Percentiles rank a stretch among this genome's conserved stretches.
These are phyloP conservation scores for Apiospora marii DNA, from an alignment of 2,329 filamentous ascomycete species.

Conservation along the genomic window DNA sequence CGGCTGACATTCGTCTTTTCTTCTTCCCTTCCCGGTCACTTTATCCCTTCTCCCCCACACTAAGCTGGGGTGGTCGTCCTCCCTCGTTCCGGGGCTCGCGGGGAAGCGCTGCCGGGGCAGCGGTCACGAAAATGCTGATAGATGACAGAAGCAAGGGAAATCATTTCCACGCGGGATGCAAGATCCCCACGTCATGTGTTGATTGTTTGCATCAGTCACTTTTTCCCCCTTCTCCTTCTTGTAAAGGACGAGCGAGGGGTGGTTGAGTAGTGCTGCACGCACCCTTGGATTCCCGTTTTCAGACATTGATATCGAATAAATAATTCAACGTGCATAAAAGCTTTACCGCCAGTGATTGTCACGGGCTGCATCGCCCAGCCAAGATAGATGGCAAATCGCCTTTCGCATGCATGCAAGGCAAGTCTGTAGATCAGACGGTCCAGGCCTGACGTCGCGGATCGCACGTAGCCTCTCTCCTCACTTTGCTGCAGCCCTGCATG, in stretches of 20 bases:
- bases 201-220: conserved; percentile 5
- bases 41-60: conserved; percentile 15
- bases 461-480: background rate
- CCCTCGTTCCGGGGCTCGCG: background rate
- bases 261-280: background rate
- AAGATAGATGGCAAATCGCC: background rate
- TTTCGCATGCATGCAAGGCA: conserved; percentile 1
- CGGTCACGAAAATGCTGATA: background rate
- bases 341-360: conserved; percentile 2
- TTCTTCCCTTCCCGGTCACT: background rate
- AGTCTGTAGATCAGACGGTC: conserved; percentile 3
- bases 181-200: conserved; percentile 15
- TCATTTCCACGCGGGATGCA: conserved; percentile 18
- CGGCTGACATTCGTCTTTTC: background rate
- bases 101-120: conserved; percentile 17
- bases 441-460: background rate
- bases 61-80: conserved; percentile 9
- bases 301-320: background rate
- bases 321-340: background rate
- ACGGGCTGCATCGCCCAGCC: background rate
- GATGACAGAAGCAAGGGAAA: conserved; percentile 13
- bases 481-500: conserved; percentile 7
- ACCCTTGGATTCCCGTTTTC: background rate
- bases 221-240: background rate
- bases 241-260: background rate